Base-by-base conservation (phyloP, 768 basidiomycete species). In the Lactifluus echinatus region DNA sequence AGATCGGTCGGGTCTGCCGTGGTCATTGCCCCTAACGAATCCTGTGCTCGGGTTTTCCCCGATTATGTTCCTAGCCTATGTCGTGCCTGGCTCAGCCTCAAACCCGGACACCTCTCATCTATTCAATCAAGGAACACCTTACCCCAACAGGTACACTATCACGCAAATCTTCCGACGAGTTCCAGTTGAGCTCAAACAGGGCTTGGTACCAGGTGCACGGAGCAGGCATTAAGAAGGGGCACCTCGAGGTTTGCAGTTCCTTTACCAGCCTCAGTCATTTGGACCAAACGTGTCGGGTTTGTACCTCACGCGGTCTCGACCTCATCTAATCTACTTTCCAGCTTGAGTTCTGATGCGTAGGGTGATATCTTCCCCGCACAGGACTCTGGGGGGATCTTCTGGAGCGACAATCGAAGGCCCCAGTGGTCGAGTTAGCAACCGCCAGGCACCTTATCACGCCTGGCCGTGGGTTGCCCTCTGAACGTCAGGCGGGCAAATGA, bases 201-300 rank as follows among this genome's bases (percentile, higher is more conserved):
- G 89, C 92, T 21, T 93, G 89, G 90, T 92, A 79, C 67, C 89
- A 91, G 69, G 83, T 85, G 61, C 78, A 75, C 2, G 87, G 87
- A 17, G 81, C 84, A 28, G 88, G 88, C 0, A 79, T 81, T 3
- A 73, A 79, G 61, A 67, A 66, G 26, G 69, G 74, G 19, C 68
- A 76, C 24, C 64, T 66, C 39, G 77, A 83, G 2, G 91, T 89
- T 21, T 78, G 90, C 36, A 89, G 87, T 64, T 93, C 88, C 73
- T 93, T 89, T 67, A 93, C 91, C 0, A 77, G 82, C 60, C 76
- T 93, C 0, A 90, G 90, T 0, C 91, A 94, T 67, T 70, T 82
- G 51, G 84, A 82, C 64, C 82, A 86, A 65, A 89, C 87, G 31
- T 90, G 87, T 88, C 71, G 79, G 72, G 87, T 84, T 52, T 55